Conservation (phyloP, 2,329 filamentous ascomycete species). For the Clonostachys solani region DNA sequence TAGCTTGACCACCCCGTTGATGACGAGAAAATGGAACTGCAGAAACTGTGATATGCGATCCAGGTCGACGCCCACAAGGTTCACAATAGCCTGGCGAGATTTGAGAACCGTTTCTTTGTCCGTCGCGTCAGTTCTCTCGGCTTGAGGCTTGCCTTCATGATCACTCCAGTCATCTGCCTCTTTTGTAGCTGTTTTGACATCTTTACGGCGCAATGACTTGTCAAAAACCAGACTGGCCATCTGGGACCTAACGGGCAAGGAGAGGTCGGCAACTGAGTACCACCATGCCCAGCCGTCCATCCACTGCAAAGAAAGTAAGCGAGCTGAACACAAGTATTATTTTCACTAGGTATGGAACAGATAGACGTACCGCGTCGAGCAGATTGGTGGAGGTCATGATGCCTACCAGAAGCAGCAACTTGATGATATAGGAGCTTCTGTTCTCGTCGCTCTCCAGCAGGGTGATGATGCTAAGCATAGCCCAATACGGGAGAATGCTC, state of each 20-base stretch:
- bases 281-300: constrained; percentile 64
- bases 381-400: constrained; percentile 58
- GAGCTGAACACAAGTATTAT: neutral
- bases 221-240: constrained; percentile 70
- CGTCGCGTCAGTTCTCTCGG: constrained; percentile 32
- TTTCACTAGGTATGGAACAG: neutral
- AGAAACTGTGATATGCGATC: constrained; percentile 66
- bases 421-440: constrained; percentile 38
- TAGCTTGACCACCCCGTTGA: constrained; percentile 58
- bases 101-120: constrained; percentile 23
- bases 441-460: constrained; percentile 53
- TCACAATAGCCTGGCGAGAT: constrained; percentile 67
- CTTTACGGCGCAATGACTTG: constrained; percentile 73
- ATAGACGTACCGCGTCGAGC: constrained; percentile 33
- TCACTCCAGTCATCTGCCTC: constrained; percentile 26
- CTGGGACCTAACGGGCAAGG: constrained; percentile 64
- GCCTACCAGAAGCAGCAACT: constrained; percentile 65
- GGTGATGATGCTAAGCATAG: constrained; percentile 61
- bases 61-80: constrained; percentile 73
- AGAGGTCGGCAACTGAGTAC: constrained; percentile 58
- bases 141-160: constrained; percentile 37
- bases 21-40: constrained; percentile 62
- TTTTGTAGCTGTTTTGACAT: constrained; percentile 57
- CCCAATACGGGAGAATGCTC: constrained; percentile 68
- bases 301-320: constrained; percentile 28